Evolutionary conservation across 495 filamentous ascomycete genomes (phyloP), one percentile per base, ranked within the genome.

Genomic region (Hypoxylon subgilvum): DNA sequence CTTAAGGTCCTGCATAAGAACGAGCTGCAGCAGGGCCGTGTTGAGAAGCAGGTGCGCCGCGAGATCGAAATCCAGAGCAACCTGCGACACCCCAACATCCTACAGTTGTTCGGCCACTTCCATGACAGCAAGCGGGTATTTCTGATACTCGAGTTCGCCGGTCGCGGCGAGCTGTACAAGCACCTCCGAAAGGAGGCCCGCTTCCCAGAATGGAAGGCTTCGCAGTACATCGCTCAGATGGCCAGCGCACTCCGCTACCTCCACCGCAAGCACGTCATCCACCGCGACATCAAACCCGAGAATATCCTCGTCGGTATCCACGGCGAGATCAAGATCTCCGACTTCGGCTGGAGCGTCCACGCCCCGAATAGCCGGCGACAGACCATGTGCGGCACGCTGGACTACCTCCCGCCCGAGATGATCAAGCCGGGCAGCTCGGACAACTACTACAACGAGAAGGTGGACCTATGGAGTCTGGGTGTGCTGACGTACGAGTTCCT

Each of bases 21-120:
- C 41, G 94, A 98, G 72, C 78, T 98, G 46, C 89, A 93, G 69
- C 88, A 91, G 65, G 91, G 90, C 42, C 72, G 75, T 8, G 95
- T 97, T 19, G 95, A 98, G 76, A 97, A 95, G 78, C 94, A 97
- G 74, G 90, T 97, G 36, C 84, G 95, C 27, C 88, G 94, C 67
- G 94, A 98, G 70, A 96, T 98, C 48, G 94, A 98, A 73, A 97
- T 98, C 54, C 94, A 98, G 75, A 91, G 86, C 71, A 95, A 98
- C 70, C 80, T 98, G 40, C 87, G 93, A 16, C 94, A 98, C 72
- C 94, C 94, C 31, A 97, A 97, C 72, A 94, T 98, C 69, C 79
- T 98, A 27, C 85, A 91, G 55, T 82, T 98, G 16, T 97, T 90
- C 75, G 92, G 92, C 7, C 92, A 97, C 67, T 98, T 98, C 76